phyloP scores from a whole-genome alignment of 2,329 filamentous ascomycete genomes.

The Diaporthe ampelina region DNA sequence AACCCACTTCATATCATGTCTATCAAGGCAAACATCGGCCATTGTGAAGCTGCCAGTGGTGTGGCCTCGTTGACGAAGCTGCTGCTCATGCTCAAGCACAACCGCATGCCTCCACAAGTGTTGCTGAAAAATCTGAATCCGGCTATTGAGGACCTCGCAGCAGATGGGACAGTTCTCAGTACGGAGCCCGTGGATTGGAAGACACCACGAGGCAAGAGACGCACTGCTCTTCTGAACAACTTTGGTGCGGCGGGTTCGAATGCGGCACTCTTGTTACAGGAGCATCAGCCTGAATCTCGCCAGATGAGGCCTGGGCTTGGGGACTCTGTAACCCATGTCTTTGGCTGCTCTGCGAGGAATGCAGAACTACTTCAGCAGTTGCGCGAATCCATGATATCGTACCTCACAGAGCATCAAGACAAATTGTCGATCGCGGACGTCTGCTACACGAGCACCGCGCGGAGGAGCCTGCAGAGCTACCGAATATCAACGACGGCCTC shows the following conservation, averaged over 20 bases:
- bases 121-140: slow-evolving; percentile 61
- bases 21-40: slow-evolving; percentile 57
- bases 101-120: slow-evolving; percentile 60
- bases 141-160: slow-evolving; percentile 52
- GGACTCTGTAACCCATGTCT: slow-evolving; percentile 38
- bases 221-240: slow-evolving; percentile 56
- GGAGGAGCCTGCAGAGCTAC: slow-evolving; percentile 52
- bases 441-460: slow-evolving; percentile 68
- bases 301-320: neutral
- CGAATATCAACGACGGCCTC: slow-evolving; percentile 48
- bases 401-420: slow-evolving; percentile 58
- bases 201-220: neutral
- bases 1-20: slow-evolving; percentile 13
- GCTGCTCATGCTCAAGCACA: slow-evolving; percentile 60
- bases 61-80: slow-evolving; percentile 57
- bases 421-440: slow-evolving; percentile 50
- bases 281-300: slow-evolving; percentile 56
- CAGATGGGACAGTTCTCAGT: slow-evolving; percentile 50
- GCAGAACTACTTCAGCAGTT: slow-evolving; percentile 45
- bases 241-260: slow-evolving; percentile 72
- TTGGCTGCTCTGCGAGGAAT: slow-evolving; percentile 62
- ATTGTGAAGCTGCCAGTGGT: slow-evolving; percentile 60
- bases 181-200: neutral
- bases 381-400: neutral
- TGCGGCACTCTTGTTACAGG: slow-evolving; percentile 64